Base-by-base conservation (phyloP, 164 flowering plant genomes). In the Akebia trifoliata region DNA sequence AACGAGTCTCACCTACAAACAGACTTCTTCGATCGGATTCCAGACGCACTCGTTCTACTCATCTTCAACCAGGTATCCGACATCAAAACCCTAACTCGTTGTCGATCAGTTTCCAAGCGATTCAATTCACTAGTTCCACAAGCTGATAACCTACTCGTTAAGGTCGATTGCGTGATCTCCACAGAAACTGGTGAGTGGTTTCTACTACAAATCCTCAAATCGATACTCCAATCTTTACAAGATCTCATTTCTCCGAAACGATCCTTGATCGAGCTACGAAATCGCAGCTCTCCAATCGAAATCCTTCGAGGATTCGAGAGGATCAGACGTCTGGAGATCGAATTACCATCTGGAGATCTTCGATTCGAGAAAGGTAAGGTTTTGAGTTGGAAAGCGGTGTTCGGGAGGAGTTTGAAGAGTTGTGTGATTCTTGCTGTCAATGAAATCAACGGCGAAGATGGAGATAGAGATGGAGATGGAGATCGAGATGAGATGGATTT, bases 91-190 rank as follows among this genome's bases (percentile, higher is more conserved):
- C 70, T 82, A 12, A 68, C 67, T 29, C 79, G 76, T 2, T 78
- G 80, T 66, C 68, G 76, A 10, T 59, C 74, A 42, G 80, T 82
- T 1, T 76, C 74, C 10, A 67, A 66, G 42, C 81, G 85, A 8
- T 80, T 82, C 78, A 67, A 76, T 70, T 70, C 75, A 9, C 72
- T 82, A 22, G 81, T 80, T 17, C 77, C 83, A 2, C 74, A 74
- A 14, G 48, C 63, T 22, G 80, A 83, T 8, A 59, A 69, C 4
- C 68, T 83, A 15, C 55, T 74, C 25, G 63, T 76, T 10, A 54
- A 45, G 4, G 74, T 83, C 36, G 88, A 83, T 64, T 55, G 78
- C 15, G 82, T 81, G n/a, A 65, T 80, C 67, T 78, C 60, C 53
- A 58, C 75, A 10, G 77, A 72, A 62, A 46, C 54, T 18, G 64